Conservation (phyloP, 176 grass and related monocot genomes). For the Hyparrhenia diplandra region DNA sequence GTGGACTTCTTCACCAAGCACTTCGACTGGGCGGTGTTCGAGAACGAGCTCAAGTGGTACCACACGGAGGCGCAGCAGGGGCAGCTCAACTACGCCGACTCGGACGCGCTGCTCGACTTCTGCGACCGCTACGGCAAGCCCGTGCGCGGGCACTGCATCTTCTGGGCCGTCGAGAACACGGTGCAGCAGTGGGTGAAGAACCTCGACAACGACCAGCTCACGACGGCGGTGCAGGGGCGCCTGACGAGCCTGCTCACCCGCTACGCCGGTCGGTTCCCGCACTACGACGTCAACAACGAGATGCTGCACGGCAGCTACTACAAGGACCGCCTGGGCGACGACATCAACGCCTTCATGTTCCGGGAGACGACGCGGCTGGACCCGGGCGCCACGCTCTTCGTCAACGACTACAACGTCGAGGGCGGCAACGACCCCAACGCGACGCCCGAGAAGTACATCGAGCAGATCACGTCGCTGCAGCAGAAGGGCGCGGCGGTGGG, state of each 20-base stretch:
- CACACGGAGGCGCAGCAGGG: slow-evolving; percentile 63
- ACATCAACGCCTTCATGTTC: slow-evolving; percentile 60
- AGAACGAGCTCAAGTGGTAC: slow-evolving; percentile 88
- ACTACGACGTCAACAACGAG: slow-evolving; percentile 94
- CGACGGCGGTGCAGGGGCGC: slow-evolving; percentile 35
- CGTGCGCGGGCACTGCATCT: slow-evolving; percentile 64
- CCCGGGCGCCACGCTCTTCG: slow-evolving; percentile 53
- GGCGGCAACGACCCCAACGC: slow-evolving; percentile 41
- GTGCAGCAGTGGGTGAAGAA: slow-evolving; percentile 61
- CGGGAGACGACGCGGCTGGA: slow-evolving; percentile 40
- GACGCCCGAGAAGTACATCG: slow-evolving; percentile 67
- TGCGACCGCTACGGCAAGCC: slow-evolving; percentile 48
- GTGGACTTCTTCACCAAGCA: slow-evolving; percentile 54
- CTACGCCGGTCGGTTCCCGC: slow-evolving; percentile 60
- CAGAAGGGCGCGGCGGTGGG: slow-evolving; percentile 53
- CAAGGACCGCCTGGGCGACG: slow-evolving; percentile 50
- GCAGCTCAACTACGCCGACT: slow-evolving; percentile 55
- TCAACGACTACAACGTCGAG: slow-evolving; percentile 85
- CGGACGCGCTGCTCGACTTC: slow-evolving; percentile 66
- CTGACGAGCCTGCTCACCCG: slow-evolving; percentile 60
- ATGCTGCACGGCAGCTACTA: slow-evolving; percentile 79
- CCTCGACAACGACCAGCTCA: slow-evolving; percentile 31
- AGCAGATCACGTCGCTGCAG: slow-evolving; percentile 52
- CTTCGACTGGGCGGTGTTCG: slow-evolving; percentile 70
- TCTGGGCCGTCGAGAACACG: slow-evolving; percentile 55